Conservation (phyloP, 75 land plant genomes). For the Selaginella moellendorffii region DNA sequence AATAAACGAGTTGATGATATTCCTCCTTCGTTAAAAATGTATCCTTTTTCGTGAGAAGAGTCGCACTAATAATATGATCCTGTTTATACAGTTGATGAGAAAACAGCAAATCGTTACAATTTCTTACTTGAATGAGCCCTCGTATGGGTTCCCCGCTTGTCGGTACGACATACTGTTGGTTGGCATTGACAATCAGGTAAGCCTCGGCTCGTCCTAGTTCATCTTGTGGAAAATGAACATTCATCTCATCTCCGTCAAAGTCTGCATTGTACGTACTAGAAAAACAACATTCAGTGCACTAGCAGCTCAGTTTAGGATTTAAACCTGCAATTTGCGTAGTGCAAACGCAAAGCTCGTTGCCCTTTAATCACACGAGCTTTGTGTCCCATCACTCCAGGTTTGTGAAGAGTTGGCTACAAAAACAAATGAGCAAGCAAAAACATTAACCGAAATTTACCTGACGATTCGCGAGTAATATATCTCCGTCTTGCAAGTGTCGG, state of each 20-base stretch:
- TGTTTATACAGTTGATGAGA: no score
- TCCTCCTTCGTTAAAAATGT: slow-evolving; percentile 75
- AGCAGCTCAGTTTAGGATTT: neutral
- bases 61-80: slow-evolving; percentile 83
- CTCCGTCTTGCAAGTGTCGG: slow-evolving; percentile 85
- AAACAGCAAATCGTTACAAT: neutral
- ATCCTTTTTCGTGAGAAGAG: slow-evolving; percentile 78
- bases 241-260: slow-evolving; percentile 98
- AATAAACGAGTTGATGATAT: slow-evolving; percentile 69
- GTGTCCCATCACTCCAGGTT: slow-evolving; percentile 91
- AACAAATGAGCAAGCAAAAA: neutral
- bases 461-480: slow-evolving; percentile 83
- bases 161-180: slow-evolving; percentile 71
- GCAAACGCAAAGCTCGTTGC: slow-evolving; percentile 85
- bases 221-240: slow-evolving; percentile 97
- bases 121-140: slow-evolving; percentile 74
- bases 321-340: slow-evolving; percentile 95
- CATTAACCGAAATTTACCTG: slow-evolving; percentile 36
- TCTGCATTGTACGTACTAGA: slow-evolving; percentile 94
- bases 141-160: slow-evolving; percentile 78
- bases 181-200: slow-evolving; percentile 74
- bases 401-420: slow-evolving; percentile 88
- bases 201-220: slow-evolving; percentile 88
- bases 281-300: no score
- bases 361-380: slow-evolving; percentile 76